phyloP scores from a whole-genome alignment of 2,329 filamentous ascomycete species.

The Tolypocladium sp. region DNA sequence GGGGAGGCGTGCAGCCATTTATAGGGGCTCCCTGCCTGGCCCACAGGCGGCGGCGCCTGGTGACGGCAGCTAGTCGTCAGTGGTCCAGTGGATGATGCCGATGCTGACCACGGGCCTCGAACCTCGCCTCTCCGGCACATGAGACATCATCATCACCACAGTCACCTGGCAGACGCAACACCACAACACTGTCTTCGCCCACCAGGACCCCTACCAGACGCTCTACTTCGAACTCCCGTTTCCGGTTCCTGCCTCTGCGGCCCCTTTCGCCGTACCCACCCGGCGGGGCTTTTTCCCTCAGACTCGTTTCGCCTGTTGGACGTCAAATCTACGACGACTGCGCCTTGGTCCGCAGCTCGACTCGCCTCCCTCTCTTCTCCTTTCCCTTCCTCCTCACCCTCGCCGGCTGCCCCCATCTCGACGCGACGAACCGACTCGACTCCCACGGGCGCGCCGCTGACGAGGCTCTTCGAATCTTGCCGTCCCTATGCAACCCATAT shows the following conservation, averaged over 20 bases:
- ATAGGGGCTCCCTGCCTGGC: neutral
- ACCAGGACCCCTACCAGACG: no score
- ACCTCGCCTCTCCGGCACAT: neutral
- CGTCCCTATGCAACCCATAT: slow-evolving; percentile 1
- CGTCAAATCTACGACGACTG: neutral
- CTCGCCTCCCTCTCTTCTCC: neutral
- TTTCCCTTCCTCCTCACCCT: neutral
- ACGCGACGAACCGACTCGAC: neutral
- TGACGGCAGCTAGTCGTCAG: neutral
- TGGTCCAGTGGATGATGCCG: neutral
- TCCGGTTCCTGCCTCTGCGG: neutral
- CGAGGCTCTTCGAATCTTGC: neutral
- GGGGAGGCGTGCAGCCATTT: no score
- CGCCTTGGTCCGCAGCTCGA: neutral
- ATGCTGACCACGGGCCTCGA: neutral
- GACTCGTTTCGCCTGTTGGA: neutral
- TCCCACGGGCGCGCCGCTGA: neutral
- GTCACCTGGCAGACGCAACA: neutral
- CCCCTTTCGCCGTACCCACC: neutral
- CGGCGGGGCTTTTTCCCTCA: neutral
- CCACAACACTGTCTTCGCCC: neutral
- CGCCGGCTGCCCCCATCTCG: neutral
- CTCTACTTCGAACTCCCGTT: neutral
- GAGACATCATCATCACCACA: neutral
- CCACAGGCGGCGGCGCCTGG: neutral